Evolutionary conservation across 176 grass and related monocot genomes (phyloP).

Genomic region (Luzula sylvatica): DNA sequence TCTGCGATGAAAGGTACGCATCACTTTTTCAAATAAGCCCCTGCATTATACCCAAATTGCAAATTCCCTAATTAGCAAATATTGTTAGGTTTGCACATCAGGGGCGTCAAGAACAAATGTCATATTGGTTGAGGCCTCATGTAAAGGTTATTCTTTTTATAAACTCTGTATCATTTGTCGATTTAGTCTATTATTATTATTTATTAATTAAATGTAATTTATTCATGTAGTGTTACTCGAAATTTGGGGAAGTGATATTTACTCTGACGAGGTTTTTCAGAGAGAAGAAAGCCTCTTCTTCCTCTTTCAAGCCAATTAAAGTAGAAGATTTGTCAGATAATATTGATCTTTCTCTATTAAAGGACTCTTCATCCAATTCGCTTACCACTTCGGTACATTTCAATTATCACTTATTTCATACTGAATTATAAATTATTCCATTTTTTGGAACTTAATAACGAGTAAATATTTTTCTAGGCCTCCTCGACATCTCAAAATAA

Average conservation of each 20-base stretch:
- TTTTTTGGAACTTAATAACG: slow-evolving; percentile 21
- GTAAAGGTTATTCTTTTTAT: slow-evolving; percentile 50
- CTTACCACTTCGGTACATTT: slow-evolving; percentile 42
- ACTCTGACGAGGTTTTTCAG: slow-evolving; percentile 80
- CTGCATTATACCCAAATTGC: too few species aligned
- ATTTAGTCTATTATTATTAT: too few species aligned
- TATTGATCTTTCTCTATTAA: slow-evolving; percentile 8
- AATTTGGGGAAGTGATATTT: slow-evolving; percentile 81
- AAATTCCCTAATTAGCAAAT: too few species aligned
- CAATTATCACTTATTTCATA: not conserved
- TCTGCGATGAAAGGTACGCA: slow-evolving; percentile 95
- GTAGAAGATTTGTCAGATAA: too few species aligned
- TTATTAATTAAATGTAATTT: too few species aligned
- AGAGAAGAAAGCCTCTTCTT: slow-evolving; percentile 47
- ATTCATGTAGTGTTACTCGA: slow-evolving; percentile 65
- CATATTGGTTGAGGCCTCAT: slow-evolving; percentile 79
- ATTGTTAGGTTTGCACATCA: slow-evolving; percentile 64
- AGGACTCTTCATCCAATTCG: slow-evolving; percentile 25
- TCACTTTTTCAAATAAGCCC: too few species aligned
- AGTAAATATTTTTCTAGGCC: slow-evolving; percentile 38
- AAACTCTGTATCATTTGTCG: slow-evolving; percentile 17
- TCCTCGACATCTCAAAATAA: slow-evolving; percentile 24
- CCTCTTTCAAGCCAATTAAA: slow-evolving; percentile 36
- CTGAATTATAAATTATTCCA: not conserved
- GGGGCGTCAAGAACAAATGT: slow-evolving; percentile 80